These are phyloP conservation scores for Eucalyptus guilfoylei DNA, from an alignment of 345 rosid species.

Conservation along the genomic window DNA sequence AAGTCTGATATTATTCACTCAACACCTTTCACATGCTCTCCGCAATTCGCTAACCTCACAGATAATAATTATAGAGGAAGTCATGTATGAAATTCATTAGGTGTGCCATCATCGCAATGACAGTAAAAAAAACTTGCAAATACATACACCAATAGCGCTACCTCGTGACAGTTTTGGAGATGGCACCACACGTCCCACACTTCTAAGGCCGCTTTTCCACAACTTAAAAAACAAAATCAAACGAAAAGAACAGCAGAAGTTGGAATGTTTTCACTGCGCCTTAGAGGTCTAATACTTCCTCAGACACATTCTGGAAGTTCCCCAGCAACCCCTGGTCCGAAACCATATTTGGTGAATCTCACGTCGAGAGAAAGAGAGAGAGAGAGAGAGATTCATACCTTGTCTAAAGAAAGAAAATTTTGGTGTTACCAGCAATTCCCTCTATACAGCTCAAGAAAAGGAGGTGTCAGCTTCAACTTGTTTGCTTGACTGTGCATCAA, in stretches of 20 bases:
- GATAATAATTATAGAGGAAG: not conserved
- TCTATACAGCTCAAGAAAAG: conserved; percentile 81
- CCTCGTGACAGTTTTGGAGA: not conserved
- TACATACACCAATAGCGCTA: not conserved
- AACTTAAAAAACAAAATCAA: not conserved
- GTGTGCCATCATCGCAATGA: not conserved
- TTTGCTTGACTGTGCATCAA: conserved; percentile 56
- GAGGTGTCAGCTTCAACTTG: conserved; percentile 41
- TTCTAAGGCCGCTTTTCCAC: not conserved
- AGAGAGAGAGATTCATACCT: conserved; percentile 21
- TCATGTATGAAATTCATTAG: not conserved
- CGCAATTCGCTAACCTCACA: not conserved
- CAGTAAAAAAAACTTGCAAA: not conserved
- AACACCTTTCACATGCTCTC: not conserved
- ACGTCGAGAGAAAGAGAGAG: not conserved
- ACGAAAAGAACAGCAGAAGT: not conserved
- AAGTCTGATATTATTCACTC: not conserved
- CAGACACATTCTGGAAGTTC: conserved; percentile 35
- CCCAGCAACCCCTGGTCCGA: conserved; percentile 82
- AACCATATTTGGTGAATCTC: conserved; percentile 38
- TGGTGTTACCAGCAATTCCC: conserved; percentile 75
- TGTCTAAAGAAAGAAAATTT: conserved; percentile 69
- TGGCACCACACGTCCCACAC: not conserved
- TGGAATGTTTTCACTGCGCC: not conserved
- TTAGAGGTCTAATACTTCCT: not conserved